Percentiles rank a stretch among this genome's conserved stretches.
Conservation (phyloP, 192 early-diverging fungal genomes). For the Podila epicladia region DNA sequence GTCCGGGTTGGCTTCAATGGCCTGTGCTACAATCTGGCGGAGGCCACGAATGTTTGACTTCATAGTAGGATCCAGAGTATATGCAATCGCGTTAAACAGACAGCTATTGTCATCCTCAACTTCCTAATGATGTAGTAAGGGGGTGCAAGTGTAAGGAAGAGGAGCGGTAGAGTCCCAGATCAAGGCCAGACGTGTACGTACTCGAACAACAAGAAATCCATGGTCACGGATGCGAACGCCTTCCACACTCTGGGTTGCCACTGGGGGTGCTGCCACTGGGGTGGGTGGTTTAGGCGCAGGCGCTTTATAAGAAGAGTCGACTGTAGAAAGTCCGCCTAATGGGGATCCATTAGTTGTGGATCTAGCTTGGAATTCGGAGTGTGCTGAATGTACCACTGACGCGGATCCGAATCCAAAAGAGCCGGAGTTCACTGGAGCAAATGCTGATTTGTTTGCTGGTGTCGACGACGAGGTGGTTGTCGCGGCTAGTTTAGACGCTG, state of each 20-base stretch:
- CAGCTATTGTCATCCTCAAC: slow-evolving; percentile 80
- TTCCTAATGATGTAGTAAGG: slow-evolving; percentile 30
- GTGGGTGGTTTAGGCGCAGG: not conserved
- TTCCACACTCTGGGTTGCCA: not conserved
- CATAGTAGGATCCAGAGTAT: slow-evolving; percentile 42
- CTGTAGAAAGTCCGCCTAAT: slow-evolving; percentile 18
- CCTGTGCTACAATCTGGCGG: slow-evolving; percentile 52
- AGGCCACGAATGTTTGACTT: slow-evolving; percentile 36
- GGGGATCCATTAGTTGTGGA: not conserved
- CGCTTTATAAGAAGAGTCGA: slow-evolving; percentile 12
- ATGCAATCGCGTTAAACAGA: slow-evolving; percentile 72
- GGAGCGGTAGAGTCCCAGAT: not conserved
- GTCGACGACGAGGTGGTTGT: not conserved
- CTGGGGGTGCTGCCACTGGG: not conserved
- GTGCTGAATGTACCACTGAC: slow-evolving; percentile 1
- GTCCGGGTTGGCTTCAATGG: slow-evolving; percentile 61
- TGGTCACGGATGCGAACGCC: slow-evolving; percentile 33
- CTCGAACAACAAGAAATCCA: slow-evolving; percentile 41
- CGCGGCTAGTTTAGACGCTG: not conserved
- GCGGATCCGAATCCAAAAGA: slow-evolving; percentile 19
- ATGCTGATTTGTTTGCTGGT: not conserved
- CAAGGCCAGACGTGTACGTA: not conserved
- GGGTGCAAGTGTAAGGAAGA: not conserved
- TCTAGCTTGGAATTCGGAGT: slow-evolving; percentile 21
- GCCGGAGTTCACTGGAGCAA: not conserved